A percentile compares a stretch with the other conserved stretches of the same genome.
These are phyloP conservation scores for Crotalaria pallida DNA, from an alignment of 306 rosid genomes.

Conservation along the genomic window DNA sequence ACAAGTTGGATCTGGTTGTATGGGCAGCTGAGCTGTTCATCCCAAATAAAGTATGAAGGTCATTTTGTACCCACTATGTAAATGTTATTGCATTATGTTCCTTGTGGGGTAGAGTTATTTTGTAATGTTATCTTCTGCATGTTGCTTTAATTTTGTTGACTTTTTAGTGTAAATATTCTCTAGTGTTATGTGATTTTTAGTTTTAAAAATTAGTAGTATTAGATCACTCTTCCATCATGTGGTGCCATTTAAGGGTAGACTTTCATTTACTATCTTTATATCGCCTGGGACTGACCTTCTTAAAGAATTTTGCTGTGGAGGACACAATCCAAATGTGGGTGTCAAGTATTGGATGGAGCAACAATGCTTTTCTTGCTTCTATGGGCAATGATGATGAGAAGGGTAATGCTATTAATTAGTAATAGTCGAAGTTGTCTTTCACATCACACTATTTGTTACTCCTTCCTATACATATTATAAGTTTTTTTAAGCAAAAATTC, in stretches of 20 bases:
- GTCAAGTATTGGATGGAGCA: conserved; percentile 1
- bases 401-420: no score
- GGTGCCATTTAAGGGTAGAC: background rate
- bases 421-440: no score
- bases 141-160: conserved; percentile 35
- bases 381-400: background rate
- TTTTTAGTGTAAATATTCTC: conserved; percentile 23
- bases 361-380: background rate
- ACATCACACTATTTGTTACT: no score
- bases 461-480: no score
- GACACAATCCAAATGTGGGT: background rate
- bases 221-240: conserved; percentile 6
- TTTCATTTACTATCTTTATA: conserved; percentile 11
- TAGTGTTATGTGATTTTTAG: conserved; percentile 19
- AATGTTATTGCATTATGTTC: conserved; percentile 14
- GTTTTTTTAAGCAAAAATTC: no score
- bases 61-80: conserved; percentile 43
- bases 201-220: background rate
- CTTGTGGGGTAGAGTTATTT: conserved; percentile 38
- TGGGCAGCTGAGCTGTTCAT: conserved; percentile 37
- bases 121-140: conserved; percentile 30
- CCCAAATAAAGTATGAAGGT: conserved; percentile 22
- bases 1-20: conserved; percentile 26
- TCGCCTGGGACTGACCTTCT: background rate
- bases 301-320: background rate